Evolutionary conservation across 345 rosid species (phyloP), one percentile per base, ranked within the genome.

Genomic region (Euphorbia lathyris): DNA sequence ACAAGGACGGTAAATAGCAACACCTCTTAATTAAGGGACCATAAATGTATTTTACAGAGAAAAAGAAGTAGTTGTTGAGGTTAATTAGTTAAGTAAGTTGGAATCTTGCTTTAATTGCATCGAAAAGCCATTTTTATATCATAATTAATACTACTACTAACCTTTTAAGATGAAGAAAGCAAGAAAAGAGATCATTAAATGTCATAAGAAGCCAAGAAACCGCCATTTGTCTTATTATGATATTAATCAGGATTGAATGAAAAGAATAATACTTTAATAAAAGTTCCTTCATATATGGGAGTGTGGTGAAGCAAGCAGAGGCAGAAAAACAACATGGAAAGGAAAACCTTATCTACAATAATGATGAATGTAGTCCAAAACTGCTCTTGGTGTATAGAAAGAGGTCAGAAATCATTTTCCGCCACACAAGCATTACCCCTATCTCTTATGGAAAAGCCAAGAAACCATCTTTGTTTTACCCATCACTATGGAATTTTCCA

Each of bases 401-500:
- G 79, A 74, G 86, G 74, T 80, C 66, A 77, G 66, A 68, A 60
- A 43, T 73, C 43, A 83, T 42, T 87, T 77, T 84, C 83, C 79
- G 60, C 96, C 97, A 83, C 96, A 73, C 92, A 78, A 73, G 59
- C 55, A 34, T 20, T 77, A 86, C 88, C 98, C 98, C 96, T 91
- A 89, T 91, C 94, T 82, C 58, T 70, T 76, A 16, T 68, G 85
- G 74, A 90, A 87, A 85, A 77, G 92, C 86, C 90, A 84, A 78
- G 55, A 36, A 45, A 48, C 70, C 32, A 29, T 61, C 50, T 47
- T 65, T 64, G 42, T 68, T 63, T 51, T 50, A 55, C 10, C 64
- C 63, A 25, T 59, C 69, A 56, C 66, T 45, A 22, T 26, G 48
- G 42, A 43, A 26, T 52, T 27, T 60, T 71, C 65, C 52, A 25